Evolutionary conservation across 78 protist genomes (phyloP).

Genomic region (Dictyostelium citrinum): DNA sequence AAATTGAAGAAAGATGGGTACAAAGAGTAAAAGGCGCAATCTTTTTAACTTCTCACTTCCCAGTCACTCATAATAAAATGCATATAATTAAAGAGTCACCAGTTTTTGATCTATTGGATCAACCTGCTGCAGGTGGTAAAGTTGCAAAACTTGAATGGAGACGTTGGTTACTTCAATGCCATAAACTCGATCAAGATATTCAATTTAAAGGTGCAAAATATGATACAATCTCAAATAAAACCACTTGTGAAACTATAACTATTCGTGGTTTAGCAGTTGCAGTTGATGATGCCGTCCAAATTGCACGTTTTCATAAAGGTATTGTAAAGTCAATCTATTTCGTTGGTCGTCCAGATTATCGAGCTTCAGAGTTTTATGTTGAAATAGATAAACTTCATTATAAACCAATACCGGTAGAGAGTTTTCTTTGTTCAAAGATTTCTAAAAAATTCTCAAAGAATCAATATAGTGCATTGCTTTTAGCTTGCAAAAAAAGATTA

Average conservation of each 20-base stretch:
- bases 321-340: constrained; percentile 26
- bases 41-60: constrained; percentile 58
- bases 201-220: constrained; percentile 22
- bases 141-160: background rate
- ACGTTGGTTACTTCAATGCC: constrained; percentile 61
- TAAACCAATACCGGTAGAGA: constrained; percentile 7
- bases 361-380: constrained; percentile 3
- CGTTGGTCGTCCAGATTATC: constrained; percentile 17
- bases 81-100: constrained; percentile 68
- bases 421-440: background rate
- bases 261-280: constrained; percentile 15
- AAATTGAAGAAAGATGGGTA: constrained; percentile 47
- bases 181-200: constrained; percentile 75
- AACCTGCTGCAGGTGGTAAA: background rate
- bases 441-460: background rate
- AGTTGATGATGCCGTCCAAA: background rate
- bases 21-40: constrained; percentile 64
- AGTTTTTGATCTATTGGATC: background rate
- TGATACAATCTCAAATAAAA: background rate
- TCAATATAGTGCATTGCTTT: background rate
- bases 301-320: background rate
- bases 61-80: constrained; percentile 81
- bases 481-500: background rate
- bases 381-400: constrained; percentile 3
- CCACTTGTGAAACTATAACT: constrained; percentile 17